Evolutionary conservation across 2,329 filamentous ascomycete species (phyloP), one percentile per base, ranked within the genome.

Genomic region (Colletotrichum higginsianum): DNA sequence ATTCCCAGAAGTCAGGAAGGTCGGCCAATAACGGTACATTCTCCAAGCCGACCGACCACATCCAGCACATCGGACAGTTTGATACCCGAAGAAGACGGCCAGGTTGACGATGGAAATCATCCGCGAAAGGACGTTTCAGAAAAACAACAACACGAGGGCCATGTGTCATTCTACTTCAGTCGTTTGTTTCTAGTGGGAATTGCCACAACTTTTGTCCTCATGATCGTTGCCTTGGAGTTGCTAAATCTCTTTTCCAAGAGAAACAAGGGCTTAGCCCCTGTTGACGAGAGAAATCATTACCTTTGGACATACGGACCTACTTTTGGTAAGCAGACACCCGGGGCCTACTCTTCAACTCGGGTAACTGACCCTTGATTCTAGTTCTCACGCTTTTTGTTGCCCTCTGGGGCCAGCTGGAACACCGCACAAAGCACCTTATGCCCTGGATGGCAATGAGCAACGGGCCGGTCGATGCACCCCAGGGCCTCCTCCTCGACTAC

Each of bases 341-440:
- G 44, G 60, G n/a, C 30, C 46, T 16, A 26, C 46, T 15, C 40
- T 62, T 4, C 9, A 26, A 52, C 7, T 38, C 42, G 8, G 15
- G 16, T 7, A 46, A 18, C 9, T 21, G 35, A 50, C 11, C 18
- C 5, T 4, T 52, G 30, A 9, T 47, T 26, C 15, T 16, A 62
- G 60, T 62, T 12, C 18, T 62, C 44, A 62, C 60, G 9, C 46
- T 62, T 9, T 50, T 62, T 23, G 60, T 53, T 7, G 60, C 60
- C 11, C 11, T 62, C 5, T 52, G 46, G 60, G 49, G 46, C 9
- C 30, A 35, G 30, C 30, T 35, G 30, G 30, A 35, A 35, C 30
- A 35, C 30, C 30, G 30, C 8, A 35, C 30, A 8, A 35, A 35
- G 30, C 30, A 35, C 30, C 30, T 35, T 2, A 35, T 35, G 30